Conservation (phyloP, 441 rosid species). For the Adansonia madagascariensis region DNA sequence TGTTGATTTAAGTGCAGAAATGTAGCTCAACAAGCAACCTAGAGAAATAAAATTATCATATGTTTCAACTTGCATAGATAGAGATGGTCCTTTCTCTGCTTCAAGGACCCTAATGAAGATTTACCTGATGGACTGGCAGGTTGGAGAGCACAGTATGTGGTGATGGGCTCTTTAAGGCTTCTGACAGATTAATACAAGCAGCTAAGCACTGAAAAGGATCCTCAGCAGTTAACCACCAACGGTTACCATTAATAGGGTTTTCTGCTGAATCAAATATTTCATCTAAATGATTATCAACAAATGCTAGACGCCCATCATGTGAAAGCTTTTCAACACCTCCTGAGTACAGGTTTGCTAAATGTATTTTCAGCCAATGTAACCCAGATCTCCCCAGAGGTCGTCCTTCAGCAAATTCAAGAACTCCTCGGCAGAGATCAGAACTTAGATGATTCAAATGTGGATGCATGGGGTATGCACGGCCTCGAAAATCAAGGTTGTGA, state of each 20-base stretch:
- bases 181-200: slow-evolving; percentile 76
- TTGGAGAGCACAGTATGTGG: slow-evolving; percentile 68
- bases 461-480: slow-evolving; percentile 98
- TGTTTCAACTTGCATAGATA: not conserved
- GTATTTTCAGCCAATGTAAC: slow-evolving; percentile 84
- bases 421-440: slow-evolving; percentile 93
- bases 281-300: slow-evolving; percentile 75
- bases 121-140: slow-evolving; percentile 93
- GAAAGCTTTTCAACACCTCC: slow-evolving; percentile 92
- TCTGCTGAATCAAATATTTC: slow-evolving; percentile 90
- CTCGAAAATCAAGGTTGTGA: slow-evolving; percentile 95
- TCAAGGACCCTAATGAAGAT: slow-evolving; percentile 25
- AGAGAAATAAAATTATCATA: slow-evolving; percentile 10
- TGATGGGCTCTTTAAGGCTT: slow-evolving; percentile 81
- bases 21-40: not conserved
- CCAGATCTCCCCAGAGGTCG: slow-evolving; percentile 85
- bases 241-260: slow-evolving; percentile 73
- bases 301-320: slow-evolving; percentile 82
- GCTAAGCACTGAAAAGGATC: slow-evolving; percentile 97
- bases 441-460: slow-evolving; percentile 88
- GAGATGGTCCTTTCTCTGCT: slow-evolving; percentile 10
- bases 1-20: not conserved
- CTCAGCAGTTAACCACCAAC: slow-evolving; percentile 95
- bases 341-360: slow-evolving; percentile 79
- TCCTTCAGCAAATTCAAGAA: slow-evolving; percentile 93